Percentiles rank a stretch among this genome's conserved stretches.
Evolutionary conservation across 176 grass and related monocot species (phyloP).

Genomic region (Alloteropsis semialata): DNA sequence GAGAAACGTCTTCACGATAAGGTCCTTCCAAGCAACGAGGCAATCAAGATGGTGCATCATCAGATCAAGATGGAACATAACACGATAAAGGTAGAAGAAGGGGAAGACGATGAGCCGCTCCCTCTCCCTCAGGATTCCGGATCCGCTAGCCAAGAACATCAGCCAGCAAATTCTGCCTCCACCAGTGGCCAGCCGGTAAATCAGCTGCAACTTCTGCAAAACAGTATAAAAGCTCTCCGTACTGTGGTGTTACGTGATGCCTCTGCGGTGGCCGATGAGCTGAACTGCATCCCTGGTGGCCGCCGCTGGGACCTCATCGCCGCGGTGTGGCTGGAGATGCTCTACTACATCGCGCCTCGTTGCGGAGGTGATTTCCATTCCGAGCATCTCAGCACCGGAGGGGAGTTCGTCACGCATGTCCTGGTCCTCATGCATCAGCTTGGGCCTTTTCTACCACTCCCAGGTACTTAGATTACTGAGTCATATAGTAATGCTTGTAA

Average conservation of each 20-base stretch:
- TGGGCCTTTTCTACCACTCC: background rate
- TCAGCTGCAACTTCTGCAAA: background rate
- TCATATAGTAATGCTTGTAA: no score
- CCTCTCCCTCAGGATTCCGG: no score
- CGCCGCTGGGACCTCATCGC: background rate
- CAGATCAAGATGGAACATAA: no score
- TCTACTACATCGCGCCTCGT: background rate
- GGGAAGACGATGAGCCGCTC: background rate
- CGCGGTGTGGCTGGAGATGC: background rate
- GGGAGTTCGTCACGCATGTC: background rate
- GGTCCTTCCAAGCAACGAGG: background rate
- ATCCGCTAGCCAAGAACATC: no score
- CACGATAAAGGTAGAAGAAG: background rate
- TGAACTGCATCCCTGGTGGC: background rate
- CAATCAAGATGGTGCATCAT: background rate
- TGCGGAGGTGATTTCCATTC: background rate
- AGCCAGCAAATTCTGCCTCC: background rate
- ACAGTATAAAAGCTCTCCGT: background rate
- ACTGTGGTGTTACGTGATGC: background rate
- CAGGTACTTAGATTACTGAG: background rate
- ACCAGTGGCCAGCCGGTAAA: no score
- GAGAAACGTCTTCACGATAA: background rate
- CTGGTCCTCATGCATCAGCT: background rate
- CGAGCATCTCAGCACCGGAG: background rate
- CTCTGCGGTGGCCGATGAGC: background rate